Evolutionary conservation across 1,284 basidiomycete species (phyloP).

Genomic region (Agroathelia rolfsii): DNA sequence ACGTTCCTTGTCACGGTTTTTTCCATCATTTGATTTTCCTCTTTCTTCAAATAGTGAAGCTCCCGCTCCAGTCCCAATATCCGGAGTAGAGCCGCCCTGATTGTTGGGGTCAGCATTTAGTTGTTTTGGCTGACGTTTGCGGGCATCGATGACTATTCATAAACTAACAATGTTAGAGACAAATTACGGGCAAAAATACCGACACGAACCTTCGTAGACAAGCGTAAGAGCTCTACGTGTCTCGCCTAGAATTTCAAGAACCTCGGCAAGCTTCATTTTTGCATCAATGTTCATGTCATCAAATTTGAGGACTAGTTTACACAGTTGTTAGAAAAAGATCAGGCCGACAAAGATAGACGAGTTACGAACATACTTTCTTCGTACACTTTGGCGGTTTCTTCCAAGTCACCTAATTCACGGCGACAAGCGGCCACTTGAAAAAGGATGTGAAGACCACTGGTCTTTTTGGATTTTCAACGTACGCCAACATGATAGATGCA

Average conservation of each 20-base stretch:
- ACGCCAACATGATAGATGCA: neutral
- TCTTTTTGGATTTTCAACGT: constrained; percentile 26
- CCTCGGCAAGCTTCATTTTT: constrained; percentile 82
- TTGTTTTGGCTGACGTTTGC: constrained; percentile 37
- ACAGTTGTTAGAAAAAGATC: constrained; percentile 2
- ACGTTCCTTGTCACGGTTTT: too few relatives aligned
- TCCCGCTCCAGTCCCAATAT: constrained; percentile 13
- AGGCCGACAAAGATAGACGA: constrained; percentile 3
- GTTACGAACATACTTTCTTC: constrained; percentile 53
- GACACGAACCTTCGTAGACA: constrained; percentile 67
- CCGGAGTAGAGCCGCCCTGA: constrained; percentile 16
- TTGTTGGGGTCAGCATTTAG: constrained; percentile 12
- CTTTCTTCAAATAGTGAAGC: constrained; percentile 54
- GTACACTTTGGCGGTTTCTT: constrained; percentile 75
- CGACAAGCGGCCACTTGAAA: constrained; percentile 68
- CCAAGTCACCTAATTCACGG: constrained; percentile 61
- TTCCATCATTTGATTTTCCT: constrained; percentile 16
- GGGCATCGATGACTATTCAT: constrained; percentile 52
- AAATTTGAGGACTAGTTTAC: constrained; percentile 69
- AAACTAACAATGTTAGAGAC: neutral
- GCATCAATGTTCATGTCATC: constrained; percentile 72
- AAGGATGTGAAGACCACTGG: constrained; percentile 57
- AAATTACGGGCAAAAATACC: neutral
- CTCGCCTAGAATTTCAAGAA: constrained; percentile 78
- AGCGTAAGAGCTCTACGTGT: constrained; percentile 77